These are phyloP conservation scores for Aspergillus sergii DNA, from an alignment of 2,329 filamentous ascomycete species.

Conservation along the genomic window DNA sequence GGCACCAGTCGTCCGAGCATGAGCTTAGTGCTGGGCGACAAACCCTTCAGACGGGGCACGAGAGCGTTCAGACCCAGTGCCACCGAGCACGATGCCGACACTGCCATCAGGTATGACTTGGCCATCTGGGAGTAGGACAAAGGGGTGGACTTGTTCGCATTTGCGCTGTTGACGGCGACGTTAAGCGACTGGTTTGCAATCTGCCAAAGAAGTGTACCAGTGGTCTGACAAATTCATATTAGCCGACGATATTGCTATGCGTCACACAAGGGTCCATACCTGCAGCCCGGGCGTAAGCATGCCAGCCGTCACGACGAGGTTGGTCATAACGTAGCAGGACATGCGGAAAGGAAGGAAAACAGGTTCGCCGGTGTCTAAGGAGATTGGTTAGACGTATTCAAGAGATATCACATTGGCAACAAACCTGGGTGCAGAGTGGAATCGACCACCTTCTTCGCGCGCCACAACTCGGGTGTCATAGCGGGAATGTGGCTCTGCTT, in stretches of 20 bases:
- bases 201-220: conserved; percentile 90
- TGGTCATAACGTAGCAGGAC: conserved; percentile 92
- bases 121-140: conserved; percentile 77
- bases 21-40: conserved; percentile 73
- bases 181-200: conserved; percentile 96
- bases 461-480: conserved; percentile 92
- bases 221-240: conserved; percentile 55
- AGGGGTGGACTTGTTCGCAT: conserved; percentile 95
- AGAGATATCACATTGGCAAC: conserved; percentile 22
- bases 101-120: conserved; percentile 89
- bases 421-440: conserved; percentile 92
- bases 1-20: conserved; percentile 87
- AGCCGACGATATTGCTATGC: neutral
- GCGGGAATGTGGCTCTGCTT: conserved; percentile 76
- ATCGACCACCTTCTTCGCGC: conserved; percentile 95
- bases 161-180: conserved; percentile 95
- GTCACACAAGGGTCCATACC: conserved; percentile 47
- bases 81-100: conserved; percentile 90
- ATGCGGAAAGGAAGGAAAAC: conserved; percentile 96
- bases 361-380: conserved; percentile 83
- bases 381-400: neutral
- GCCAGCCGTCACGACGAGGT: conserved; percentile 89
- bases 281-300: conserved; percentile 91
- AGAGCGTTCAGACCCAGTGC: conserved; percentile 88
- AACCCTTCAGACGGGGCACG: conserved; percentile 77